Evolutionary conservation across 495 filamentous ascomycete genomes (phyloP), one percentile per base, ranked within the genome.

Genomic region (Barbatosphaeria neglecta): DNA sequence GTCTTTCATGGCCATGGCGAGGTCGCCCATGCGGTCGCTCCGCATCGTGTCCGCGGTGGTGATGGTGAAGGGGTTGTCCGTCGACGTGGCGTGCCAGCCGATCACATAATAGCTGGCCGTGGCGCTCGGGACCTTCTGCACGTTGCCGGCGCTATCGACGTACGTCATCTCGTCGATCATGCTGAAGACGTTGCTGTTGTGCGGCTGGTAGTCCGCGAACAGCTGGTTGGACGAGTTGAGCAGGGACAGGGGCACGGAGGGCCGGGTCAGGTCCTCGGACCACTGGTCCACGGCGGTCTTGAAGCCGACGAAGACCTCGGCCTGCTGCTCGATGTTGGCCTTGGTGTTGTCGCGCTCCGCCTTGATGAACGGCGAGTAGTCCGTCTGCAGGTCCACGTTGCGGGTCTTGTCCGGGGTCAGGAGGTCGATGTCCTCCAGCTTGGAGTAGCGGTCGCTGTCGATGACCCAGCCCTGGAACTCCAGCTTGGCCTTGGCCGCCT

Each of bases 251-350:
- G 51, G 44, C 16, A 60, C 49, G 2, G 50, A 49, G 19, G 35
- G 24, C 17, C 17, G 22, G 4, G 18, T 46, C 5, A 15, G 35
- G 13, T 57, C 49, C 7, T 53, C 50, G 11, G 27, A 44, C 63
- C 62, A 68, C 7, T 27, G 41, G 0, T 18, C 15, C 8, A 53
- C 37, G 0, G 24, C n/a, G 7, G 42, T 51, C 40, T 63, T 66
- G 6, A 47, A 33, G 2, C 76, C 76, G 40, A 78, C 72, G 45
- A 74, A 80, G 6, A 70, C 49, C 51, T 78, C 75, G 6, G 72
- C 70, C 47, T 79, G 74, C 11, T 57, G 25, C 0, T 55, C 41
- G 8, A 74, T 51, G 44, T 51, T 48, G 22, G 44, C 47, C 1
- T 43, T 37, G 17, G 23, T n/a, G 40, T n/a, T 19, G 22, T 6